A percentile compares a stretch with the other conserved stretches of the same genome.
Conservation (phyloP, 148 eudicot genomes). For the Chenopodium album region DNA sequence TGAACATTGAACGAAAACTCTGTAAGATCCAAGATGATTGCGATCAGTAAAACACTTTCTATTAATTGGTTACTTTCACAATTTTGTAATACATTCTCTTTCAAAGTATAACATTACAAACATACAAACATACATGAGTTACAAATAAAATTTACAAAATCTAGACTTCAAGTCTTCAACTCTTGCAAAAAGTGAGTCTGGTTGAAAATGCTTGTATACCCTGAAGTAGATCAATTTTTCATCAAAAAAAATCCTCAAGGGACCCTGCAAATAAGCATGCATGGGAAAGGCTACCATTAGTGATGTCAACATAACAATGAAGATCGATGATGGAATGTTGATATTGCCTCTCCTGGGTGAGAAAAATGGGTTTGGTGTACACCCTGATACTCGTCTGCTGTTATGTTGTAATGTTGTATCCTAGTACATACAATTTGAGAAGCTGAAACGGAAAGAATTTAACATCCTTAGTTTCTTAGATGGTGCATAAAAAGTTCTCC, state of each 20-base stretch:
- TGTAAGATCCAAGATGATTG: too few species aligned
- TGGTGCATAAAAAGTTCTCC: neutral
- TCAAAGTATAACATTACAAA: neutral
- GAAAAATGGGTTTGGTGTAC: too few species aligned
- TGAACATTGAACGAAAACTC: too few species aligned
- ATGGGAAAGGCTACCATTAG: too few species aligned
- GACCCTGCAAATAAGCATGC: too few species aligned
- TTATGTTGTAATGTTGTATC: neutral
- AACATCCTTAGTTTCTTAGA: neutral
- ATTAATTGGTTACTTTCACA: neutral
- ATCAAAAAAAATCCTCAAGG: neutral
- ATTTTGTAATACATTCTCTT: neutral
- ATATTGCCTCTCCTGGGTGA: too few species aligned
- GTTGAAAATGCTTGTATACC: neutral
- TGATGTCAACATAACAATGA: too few species aligned
- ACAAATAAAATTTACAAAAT: neutral
- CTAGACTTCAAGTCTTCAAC: neutral
- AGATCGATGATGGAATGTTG: too few species aligned
- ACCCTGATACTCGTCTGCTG: neutral
- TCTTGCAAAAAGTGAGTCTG: neutral
- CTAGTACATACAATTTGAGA: neutral
- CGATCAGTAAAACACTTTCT: neutral
- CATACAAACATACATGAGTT: neutral
- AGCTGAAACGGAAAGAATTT: neutral
- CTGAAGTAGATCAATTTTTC: neutral